These are phyloP conservation scores for Mortierella antarctica DNA, from an alignment of 192 early-diverging fungal species.

Conservation along the genomic window DNA sequence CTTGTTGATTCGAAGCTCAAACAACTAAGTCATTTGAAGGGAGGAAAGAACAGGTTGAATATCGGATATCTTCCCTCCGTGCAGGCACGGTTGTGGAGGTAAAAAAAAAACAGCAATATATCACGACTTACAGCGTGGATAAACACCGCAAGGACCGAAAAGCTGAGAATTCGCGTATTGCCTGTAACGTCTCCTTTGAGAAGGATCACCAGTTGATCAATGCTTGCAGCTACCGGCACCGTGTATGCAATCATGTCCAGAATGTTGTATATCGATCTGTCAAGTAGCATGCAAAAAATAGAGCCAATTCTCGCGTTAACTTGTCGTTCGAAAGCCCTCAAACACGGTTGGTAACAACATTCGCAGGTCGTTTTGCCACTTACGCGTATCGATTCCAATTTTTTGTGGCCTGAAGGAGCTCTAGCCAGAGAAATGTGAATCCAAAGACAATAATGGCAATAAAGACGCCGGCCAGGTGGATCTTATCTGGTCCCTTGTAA, in stretches of 20 bases:
- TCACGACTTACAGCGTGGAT: conserved; percentile 13
- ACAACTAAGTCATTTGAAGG: not conserved
- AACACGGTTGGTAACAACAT: not conserved
- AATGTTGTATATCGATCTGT: conserved; percentile 22
- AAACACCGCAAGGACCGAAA: conserved; percentile 13
- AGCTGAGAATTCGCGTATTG: conserved; percentile 14
- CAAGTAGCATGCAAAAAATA: not conserved
- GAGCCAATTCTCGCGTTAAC: not conserved
- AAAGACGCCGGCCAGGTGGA: conserved; percentile 7
- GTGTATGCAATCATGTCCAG: conserved; percentile 10
- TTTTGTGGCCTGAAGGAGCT: conserved; percentile 13
- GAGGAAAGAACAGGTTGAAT: not conserved
- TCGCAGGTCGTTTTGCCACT: not conserved
- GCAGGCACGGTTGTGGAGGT: not conserved
- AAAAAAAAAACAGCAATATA: not conserved
- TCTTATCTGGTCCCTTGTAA: not conserved
- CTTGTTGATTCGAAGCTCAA: conserved; percentile 11
- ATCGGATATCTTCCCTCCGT: not conserved
- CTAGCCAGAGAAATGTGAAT: conserved; percentile 10
- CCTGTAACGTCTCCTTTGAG: not conserved
- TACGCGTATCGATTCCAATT: conserved; percentile 4
- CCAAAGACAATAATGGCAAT: conserved; percentile 18
- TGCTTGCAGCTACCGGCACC: conserved; percentile 10
- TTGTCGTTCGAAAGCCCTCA: not conserved
- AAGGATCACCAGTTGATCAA: conserved; percentile 7